Base-by-base conservation (phyloP, 805 yeast genomes). In the Pachysolen tannophilus region DNA sequence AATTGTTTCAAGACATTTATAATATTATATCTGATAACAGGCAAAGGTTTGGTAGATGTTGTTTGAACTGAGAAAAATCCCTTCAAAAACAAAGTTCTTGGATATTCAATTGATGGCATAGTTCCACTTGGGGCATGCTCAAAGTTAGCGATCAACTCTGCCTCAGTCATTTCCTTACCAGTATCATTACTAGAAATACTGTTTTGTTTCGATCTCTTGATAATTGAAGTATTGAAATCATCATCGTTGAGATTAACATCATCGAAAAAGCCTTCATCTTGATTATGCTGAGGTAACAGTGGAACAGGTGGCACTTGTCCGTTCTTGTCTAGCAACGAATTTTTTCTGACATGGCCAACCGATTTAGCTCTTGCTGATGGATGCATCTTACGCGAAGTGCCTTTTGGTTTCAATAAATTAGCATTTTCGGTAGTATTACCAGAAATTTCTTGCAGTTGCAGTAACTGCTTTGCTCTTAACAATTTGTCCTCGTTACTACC, bases 61-160 rank as follows among this genome's bases (percentile, higher is more conserved):
- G 95, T 84, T 60, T 88, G 96, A 32, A 88, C 97, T 40, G 90
- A 79, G 60, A 88, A 88, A 52, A 90, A 88, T 1, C 97, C 97
- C 53, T 87, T 85, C 55, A 88, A 68, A 63, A 86, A 87, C 44
- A 88, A 69, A 2, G 95, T 88, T 60, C 82, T 82, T 41, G 96
- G 95, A 52, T 78, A 85, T 51, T 88, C 96, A 54, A 90, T 86
- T 1, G 96, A 86, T 19, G 94, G 95, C 96, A 88, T 87, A 11
- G 82, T 60, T 37, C 84, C 85, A 2, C 80, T 75, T 38, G 77
- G 72, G 10, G 94, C 87, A 41, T 61, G 60, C 11, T 69, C 66
- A 38, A 49, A 58, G 30, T 55, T 57, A 8, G 49, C 40, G 40
- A 75, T 55, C 30, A 74, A 68, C 42, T 69, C 65, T 20, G 61